A percentile compares a stretch with the other conserved stretches of the same genome.
These are phyloP conservation scores for Quercus gilva DNA, from an alignment of 306 rosid genomes.

Conservation along the genomic window DNA sequence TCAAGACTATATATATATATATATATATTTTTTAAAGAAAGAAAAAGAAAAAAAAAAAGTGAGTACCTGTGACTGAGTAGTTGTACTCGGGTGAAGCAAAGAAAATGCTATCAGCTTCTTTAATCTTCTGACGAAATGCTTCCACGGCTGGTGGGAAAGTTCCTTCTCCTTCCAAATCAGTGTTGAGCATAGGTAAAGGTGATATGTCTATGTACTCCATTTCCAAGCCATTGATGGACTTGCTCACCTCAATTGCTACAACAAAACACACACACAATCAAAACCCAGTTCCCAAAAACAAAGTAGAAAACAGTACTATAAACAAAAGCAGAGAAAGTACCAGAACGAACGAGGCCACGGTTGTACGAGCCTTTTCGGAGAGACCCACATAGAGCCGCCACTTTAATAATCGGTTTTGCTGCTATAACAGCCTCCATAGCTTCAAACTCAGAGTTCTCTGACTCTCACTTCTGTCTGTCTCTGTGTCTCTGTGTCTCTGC, in stretches of 20 bases:
- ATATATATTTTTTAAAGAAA: neutral
- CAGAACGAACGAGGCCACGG: slow-evolving; percentile 62
- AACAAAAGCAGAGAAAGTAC: slow-evolving; percentile 1
- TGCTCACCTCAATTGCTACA: slow-evolving; percentile 57
- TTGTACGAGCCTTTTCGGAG: slow-evolving; percentile 56
- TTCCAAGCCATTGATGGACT: slow-evolving; percentile 45
- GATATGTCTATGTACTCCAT: slow-evolving; percentile 68
- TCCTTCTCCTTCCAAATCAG: slow-evolving; percentile 61
- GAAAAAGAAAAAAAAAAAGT: neutral
- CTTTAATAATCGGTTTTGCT: slow-evolving; percentile 35
- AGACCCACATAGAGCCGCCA: slow-evolving; percentile 66
- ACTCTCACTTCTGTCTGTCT: neutral
- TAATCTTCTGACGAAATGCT: slow-evolving; percentile 61
- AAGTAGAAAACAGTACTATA: neutral
- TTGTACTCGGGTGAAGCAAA: slow-evolving; percentile 91
- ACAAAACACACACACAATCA: neutral
- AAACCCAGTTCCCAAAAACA: neutral
- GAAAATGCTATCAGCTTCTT: slow-evolving; percentile 56
- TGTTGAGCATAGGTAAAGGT: slow-evolving; percentile 56
- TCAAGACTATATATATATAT: too few relatives aligned
- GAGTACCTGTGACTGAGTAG: slow-evolving; percentile 60
- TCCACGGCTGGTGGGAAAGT: slow-evolving; percentile 55
- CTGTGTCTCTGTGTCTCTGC: too few relatives aligned
- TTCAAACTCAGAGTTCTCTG: neutral
- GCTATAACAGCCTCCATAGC: slow-evolving; percentile 21